Conservation (phyloP, 495 filamentous ascomycete species). For the Halenospora varia region DNA sequence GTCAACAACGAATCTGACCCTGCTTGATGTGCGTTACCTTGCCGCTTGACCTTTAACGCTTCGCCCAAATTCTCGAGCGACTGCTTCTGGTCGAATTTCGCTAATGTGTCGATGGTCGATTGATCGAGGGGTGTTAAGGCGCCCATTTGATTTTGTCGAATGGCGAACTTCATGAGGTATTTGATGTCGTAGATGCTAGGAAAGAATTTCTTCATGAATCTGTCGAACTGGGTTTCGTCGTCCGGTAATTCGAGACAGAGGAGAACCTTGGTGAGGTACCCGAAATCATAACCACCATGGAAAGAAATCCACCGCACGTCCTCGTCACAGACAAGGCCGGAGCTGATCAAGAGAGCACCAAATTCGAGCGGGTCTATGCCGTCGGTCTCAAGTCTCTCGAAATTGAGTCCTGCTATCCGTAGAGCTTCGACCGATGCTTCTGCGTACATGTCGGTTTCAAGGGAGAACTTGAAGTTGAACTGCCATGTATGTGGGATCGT, state of each 20-base stretch:
- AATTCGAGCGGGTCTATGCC: slow-evolving; percentile 92
- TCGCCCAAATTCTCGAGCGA: slow-evolving; percentile 93
- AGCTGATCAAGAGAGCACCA: slow-evolving; percentile 82
- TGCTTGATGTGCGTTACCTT: slow-evolving; percentile 83
- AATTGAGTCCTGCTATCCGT: slow-evolving; percentile 83
- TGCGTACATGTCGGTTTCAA: slow-evolving; percentile 94
- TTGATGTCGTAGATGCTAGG: slow-evolving; percentile 94
- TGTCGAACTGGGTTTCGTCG: slow-evolving; percentile 82
- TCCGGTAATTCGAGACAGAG: slow-evolving; percentile 73
- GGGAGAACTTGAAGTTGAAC: slow-evolving; percentile 96
- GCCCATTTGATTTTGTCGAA: slow-evolving; percentile 59
- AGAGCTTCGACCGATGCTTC: slow-evolving; percentile 88
- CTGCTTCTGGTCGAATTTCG: slow-evolving; percentile 77
- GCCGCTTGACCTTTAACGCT: slow-evolving; percentile 79
- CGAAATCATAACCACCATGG: slow-evolving; percentile 98
- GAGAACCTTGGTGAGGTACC: slow-evolving; percentile 92
- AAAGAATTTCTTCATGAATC: slow-evolving; percentile 83
- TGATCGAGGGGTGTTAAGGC: slow-evolving; percentile 61
- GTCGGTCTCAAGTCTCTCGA: slow-evolving; percentile 70
- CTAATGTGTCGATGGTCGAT: slow-evolving; percentile 61
- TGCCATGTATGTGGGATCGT: slow-evolving; percentile 90
- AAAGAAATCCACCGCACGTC: slow-evolving; percentile 95
- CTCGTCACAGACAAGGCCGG: slow-evolving; percentile 82
- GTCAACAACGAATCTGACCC: slow-evolving; percentile 90
- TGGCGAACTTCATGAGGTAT: slow-evolving; percentile 79